Evolutionary conservation across 139 green algal species (phyloP).

Genomic region (Ettlia oleoabundans): DNA sequence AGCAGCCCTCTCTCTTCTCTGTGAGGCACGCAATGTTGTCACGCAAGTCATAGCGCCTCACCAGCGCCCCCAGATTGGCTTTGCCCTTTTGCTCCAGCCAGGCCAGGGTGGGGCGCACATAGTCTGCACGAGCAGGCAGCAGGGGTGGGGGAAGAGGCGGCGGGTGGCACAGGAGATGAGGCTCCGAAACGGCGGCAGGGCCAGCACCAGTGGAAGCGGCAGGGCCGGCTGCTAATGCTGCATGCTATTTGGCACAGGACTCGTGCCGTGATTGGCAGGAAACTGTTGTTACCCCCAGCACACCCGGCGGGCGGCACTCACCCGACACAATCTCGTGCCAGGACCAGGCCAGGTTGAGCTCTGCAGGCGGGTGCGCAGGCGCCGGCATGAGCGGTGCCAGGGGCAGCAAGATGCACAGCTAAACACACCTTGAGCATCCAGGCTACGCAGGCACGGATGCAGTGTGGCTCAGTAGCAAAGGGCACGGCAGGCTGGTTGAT

Average conservation of each 20-base stretch:
- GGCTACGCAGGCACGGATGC: too few relatives aligned
- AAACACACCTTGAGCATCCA: too few relatives aligned
- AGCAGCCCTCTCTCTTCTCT: conserved; percentile 4
- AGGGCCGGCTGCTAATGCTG: too few relatives aligned
- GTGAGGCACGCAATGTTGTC: conserved; percentile 17
- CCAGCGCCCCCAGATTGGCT: background rate
- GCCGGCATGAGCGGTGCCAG: background rate
- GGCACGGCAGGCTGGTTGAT: background rate
- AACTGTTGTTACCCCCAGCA: too few relatives aligned
- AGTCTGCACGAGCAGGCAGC: background rate
- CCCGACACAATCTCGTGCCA: conserved; percentile 30
- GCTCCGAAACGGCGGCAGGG: too few relatives aligned
- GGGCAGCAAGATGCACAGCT: too few relatives aligned
- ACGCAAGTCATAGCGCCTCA: background rate
- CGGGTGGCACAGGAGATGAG: too few relatives aligned
- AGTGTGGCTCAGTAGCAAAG: too few relatives aligned
- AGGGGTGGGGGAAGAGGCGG: background rate
- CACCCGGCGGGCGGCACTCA: background rate
- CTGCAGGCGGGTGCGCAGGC: background rate
- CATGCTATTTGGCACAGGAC: too few relatives aligned
- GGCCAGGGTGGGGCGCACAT: conserved; percentile 10
- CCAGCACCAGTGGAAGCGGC: too few relatives aligned
- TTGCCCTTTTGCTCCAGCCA: conserved; percentile 7
- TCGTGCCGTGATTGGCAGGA: too few relatives aligned
- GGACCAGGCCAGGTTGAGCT: conserved; percentile 24